Percentiles rank a stretch among this genome's conserved stretches.
phyloP scores from a whole-genome alignment of 192 early-diverging fungal genomes.

The Coemansia sp. region DNA sequence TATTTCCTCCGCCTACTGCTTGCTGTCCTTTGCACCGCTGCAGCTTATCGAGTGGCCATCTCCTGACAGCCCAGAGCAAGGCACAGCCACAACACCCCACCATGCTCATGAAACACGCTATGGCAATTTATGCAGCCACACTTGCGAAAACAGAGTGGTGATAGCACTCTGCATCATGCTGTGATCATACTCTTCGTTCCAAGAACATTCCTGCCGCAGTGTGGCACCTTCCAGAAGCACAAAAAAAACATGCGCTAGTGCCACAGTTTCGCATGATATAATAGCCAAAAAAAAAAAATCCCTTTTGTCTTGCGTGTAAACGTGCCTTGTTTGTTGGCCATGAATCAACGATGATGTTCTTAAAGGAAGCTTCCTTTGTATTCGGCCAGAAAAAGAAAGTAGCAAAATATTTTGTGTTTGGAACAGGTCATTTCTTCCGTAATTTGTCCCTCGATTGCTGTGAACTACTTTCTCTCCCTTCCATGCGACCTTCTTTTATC shows the following conservation, averaged over 20 bases:
- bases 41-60: neutral
- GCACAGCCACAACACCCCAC: neutral
- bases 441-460: neutral
- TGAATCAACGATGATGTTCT: neutral
- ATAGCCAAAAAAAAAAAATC: no score
- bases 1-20: no score
- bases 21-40: neutral
- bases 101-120: neutral
- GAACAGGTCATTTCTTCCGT: neutral
- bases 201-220: neutral
- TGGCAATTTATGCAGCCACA: neutral
- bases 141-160: neutral
- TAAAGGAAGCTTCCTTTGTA: neutral
- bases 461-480: neutral
- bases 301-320: neutral
- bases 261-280: neutral
- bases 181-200: neutral
- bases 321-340: conserved; percentile 1
- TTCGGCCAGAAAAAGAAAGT: neutral
- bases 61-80: neutral
- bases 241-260: neutral
- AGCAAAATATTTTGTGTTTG: neutral
- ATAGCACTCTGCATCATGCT: neutral
- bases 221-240: neutral
- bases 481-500: neutral